Conservation (phyloP, 176 grass and related monocot genomes). For the Themeda triandra region DNA sequence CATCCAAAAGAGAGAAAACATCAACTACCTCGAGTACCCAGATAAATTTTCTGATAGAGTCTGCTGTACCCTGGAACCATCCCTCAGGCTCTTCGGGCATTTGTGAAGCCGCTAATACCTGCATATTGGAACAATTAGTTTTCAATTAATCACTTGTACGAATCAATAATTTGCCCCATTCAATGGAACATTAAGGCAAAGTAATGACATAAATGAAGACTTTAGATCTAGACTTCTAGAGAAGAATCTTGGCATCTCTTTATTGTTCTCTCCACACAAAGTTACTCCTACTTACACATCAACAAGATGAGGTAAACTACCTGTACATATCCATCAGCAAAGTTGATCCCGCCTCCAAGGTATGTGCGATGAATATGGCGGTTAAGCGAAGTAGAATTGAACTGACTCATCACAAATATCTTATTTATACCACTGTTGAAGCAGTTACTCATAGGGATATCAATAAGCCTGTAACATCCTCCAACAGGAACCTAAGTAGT, state of each 20-base stretch:
- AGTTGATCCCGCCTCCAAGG: conserved; percentile 51
- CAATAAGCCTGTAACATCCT: conserved; percentile 76
- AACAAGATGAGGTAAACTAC: conserved; percentile 33
- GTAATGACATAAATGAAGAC: neutral
- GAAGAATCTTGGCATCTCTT: neutral
- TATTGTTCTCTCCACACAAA: neutral
- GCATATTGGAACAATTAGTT: neutral
- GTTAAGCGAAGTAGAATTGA: conserved; percentile 74
- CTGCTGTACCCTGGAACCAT: conserved; percentile 84
- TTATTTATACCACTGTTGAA: conserved; percentile 85
- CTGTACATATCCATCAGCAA: conserved; percentile 74
- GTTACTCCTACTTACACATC: neutral
- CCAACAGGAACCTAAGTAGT: conserved; percentile 67
- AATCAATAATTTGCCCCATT: neutral
- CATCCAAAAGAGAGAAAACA: neutral
- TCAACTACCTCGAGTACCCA: conserved; percentile 74
- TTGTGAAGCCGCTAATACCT: conserved; percentile 81
- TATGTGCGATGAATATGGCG: conserved; percentile 74
- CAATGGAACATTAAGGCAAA: neutral
- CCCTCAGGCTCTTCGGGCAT: conserved; percentile 58
- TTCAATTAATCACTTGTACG: neutral
- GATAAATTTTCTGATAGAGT: conserved; percentile 74
- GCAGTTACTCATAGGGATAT: conserved; percentile 87
- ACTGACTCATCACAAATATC: conserved; percentile 84
- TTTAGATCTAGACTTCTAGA: neutral